These are phyloP conservation scores for Xylariaceae sp. DNA, from an alignment of 2,329 filamentous ascomycete genomes.

Conservation along the genomic window DNA sequence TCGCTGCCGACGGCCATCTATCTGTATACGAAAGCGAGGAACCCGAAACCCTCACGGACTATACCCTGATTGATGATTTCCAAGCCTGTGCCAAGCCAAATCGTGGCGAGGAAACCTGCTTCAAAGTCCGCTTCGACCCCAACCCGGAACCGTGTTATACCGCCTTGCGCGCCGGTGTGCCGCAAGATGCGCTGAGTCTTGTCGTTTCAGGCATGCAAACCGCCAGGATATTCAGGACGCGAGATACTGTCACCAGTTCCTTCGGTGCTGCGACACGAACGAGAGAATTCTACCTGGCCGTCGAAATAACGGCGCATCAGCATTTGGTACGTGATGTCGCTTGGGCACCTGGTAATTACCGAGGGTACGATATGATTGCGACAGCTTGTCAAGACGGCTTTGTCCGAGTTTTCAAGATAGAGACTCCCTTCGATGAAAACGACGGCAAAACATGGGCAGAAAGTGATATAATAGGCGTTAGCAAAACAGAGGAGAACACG, in stretches of 20 bases:
- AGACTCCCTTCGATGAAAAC: conserved; percentile 47
- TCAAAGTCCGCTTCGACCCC: conserved; percentile 83
- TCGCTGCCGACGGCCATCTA: conserved; percentile 77
- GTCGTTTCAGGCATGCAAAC: conserved; percentile 82
- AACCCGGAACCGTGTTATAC: conserved; percentile 77
- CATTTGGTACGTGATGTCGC: conserved; percentile 81
- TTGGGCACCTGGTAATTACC: conserved; percentile 88
- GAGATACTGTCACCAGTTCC: conserved; percentile 49
- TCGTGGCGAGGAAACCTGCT: conserved; percentile 81
- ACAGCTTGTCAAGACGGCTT: conserved; percentile 91
- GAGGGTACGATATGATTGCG: conserved; percentile 85
- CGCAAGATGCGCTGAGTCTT: conserved; percentile 71
- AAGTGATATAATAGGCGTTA: conserved; percentile 38
- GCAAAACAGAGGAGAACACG: conserved; percentile 15
- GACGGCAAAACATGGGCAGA: conserved; percentile 48
- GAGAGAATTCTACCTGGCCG: conserved; percentile 82
- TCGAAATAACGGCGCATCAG: conserved; percentile 68
- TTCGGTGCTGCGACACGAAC: conserved; percentile 51
- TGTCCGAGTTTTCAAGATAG: conserved; percentile 81
- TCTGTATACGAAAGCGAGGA: conserved; percentile 81
- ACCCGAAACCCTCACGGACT: conserved; percentile 75
- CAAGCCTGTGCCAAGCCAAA: conserved; percentile 66
- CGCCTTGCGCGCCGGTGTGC: conserved; percentile 74
- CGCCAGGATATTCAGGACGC: conserved; percentile 78
- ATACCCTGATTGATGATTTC: conserved; percentile 71